Evolutionary conservation across 768 basidiomycete species (phyloP), one percentile per base, ranked within the genome.

Genomic region (Trametes elegans): DNA sequence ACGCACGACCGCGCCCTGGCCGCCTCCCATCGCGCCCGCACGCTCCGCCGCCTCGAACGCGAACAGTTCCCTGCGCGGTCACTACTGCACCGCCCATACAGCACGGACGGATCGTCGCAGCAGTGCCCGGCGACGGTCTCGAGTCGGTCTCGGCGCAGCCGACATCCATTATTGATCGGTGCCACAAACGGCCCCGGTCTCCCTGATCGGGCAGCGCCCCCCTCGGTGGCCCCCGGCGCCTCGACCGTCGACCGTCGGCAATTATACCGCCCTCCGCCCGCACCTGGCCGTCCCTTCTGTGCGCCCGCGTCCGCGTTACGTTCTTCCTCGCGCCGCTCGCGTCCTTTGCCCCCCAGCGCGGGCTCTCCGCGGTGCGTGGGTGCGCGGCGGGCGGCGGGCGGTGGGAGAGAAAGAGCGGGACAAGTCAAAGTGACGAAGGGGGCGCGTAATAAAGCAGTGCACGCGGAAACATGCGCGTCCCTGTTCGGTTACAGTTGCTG

Each of bases 221-320:
- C 5, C 39, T 34, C 24, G 31, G 40, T 11, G 28, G 23, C 26
- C 23, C 18, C 26, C 45, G 41, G 45, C 45, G 45, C 19, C 29
- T 46, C 48, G 41, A 41, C 9, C 14, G 24, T 42, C 44, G 16
- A 11, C 28, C 40, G 24, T 53, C 51, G 51, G 51, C 23, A 53
- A 53, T 43, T 53, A 44, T 44, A 53, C 51, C 51, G 6, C 42
- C 16, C 42, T 44, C 42, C 51, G 41, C 34, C 34, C 34, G 42
- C 51, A 26, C 7, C 32, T 13, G 21, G 19, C 7, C 44, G 40
- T 23, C n/a, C n/a, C n/a, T n/a, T 24, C 19, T 8, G 21, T 8
- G 6, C 19, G 18, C 23, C 26, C 21, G 10, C 1, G 24, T 26
- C 24, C 41, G 9, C 28, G 8, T 26, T 14, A 23, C 6, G n/a